Evolutionary conservation across 345 rosid genomes (phyloP).

Genomic region (Rhizophora apiculata): DNA sequence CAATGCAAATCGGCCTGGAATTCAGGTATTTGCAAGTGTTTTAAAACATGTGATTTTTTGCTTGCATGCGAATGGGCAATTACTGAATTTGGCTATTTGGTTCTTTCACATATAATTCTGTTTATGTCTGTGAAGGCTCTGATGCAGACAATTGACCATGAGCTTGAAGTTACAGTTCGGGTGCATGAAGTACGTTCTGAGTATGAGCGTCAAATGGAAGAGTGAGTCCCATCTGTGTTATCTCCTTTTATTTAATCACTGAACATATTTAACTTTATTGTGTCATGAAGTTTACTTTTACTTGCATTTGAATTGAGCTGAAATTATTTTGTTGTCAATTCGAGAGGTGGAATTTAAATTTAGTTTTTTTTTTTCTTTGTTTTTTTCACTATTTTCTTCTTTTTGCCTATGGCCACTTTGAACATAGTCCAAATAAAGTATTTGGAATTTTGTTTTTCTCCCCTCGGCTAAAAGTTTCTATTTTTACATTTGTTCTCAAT

Average conservation of each 20-base stretch:
- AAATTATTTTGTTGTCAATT: neutral
- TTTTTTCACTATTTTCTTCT: too few relatives aligned
- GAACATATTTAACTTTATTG: neutral
- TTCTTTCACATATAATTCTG: slow-evolving; percentile 2
- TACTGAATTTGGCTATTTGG: neutral
- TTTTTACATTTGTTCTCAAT: too few relatives aligned
- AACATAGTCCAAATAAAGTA: too few relatives aligned
- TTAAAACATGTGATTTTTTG: neutral
- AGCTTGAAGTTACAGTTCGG: slow-evolving; percentile 84
- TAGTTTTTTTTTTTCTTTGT: neutral
- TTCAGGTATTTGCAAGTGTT: slow-evolving; percentile 56
- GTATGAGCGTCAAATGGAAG: slow-evolving; percentile 90
- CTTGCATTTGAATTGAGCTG: neutral
- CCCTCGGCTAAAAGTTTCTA: too few relatives aligned
- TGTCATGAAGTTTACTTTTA: neutral
- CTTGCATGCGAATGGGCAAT: slow-evolving; percentile 8
- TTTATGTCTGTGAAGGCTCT: slow-evolving; percentile 49
- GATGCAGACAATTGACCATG: slow-evolving; percentile 91
- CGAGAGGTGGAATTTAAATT: neutral
- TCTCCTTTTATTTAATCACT: neutral
- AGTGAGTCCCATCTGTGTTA: slow-evolving; percentile 48
- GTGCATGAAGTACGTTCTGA: slow-evolving; percentile 93
- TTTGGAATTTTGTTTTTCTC: too few relatives aligned
- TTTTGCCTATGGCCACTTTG: too few relatives aligned
- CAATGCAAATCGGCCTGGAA: slow-evolving; percentile 64